Base-by-base conservation (phyloP, 1,284 basidiomycete genomes). In the Trichosporon coremiiforme region DNA sequence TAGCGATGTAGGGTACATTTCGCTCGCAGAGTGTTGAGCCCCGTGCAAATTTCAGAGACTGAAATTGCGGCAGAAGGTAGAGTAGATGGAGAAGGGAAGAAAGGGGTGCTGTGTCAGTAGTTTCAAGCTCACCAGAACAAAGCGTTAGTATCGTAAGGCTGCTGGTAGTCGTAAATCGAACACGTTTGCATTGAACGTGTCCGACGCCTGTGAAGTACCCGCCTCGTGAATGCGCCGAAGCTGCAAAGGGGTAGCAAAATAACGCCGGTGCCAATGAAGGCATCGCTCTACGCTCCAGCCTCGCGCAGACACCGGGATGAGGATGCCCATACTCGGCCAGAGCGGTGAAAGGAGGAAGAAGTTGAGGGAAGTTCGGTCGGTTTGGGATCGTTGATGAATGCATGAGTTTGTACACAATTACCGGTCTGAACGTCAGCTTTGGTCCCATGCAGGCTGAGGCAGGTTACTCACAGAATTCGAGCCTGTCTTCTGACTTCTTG, bases 401-500 rank as follows among this genome's bases (percentile, higher is more conserved):
- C 69, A 72, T 74, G 64, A 50, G 55, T 57, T 38, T 67, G 70
- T 70, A 74, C 66, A 69, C 35, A 41, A 68, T 62, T 78, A 80
- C 74, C 79, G 75, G 74, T 80, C 79, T 80, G 74, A 38, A 9
- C 12, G 73, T 75, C 47, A 73, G 69, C 57, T 60, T 17, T 29
- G 33, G 0, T 10, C 38, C 36, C 15, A 13, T 25, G 17, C n/a
- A 12, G 4, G 2, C 33, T 35, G 36, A 9, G 22, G 45, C 10
- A 13, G 35, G 17, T 33, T 25, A 84, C 94, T 84, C 83, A 96
- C 94, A 98, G 84, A 98, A 98, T 76, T 96, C 95, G 85, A 91
- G 91, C 63, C 93, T 96, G 80, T 97, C 95, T 85, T 97, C 93
- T 69, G 89, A 88, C 76, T 91, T 88, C 87, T 96, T 97, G 88